A percentile compares a stretch with the other conserved stretches of the same genome.
Evolutionary conservation across 1,284 basidiomycete species (phyloP).

Genomic region (Somion occarium): DNA sequence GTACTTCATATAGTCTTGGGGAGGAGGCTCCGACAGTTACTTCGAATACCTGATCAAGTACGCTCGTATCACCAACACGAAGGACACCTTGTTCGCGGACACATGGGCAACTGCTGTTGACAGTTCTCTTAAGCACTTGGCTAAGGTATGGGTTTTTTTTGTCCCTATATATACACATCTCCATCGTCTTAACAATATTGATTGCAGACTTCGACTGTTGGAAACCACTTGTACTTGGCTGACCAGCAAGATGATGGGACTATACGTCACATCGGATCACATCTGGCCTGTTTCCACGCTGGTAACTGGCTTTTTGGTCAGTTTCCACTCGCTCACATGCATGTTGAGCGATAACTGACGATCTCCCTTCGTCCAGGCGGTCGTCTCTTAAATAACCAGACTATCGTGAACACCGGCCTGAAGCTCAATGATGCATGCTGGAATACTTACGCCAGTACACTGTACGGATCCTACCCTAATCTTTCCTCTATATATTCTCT

Average conservation of each 20-base stretch:
- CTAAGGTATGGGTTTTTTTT: slow-evolving; percentile 35
- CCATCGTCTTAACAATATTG: slow-evolving; percentile 1
- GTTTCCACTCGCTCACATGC: neutral
- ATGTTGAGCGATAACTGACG: neutral
- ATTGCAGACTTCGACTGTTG: slow-evolving; percentile 56
- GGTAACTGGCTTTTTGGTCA: slow-evolving; percentile 70
- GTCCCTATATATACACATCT: neutral
- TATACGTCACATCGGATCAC: slow-evolving; percentile 60
- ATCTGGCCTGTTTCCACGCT: slow-evolving; percentile 66
- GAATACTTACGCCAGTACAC: slow-evolving; percentile 71
- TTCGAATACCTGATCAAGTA: slow-evolving; percentile 78
- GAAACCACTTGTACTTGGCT: slow-evolving; percentile 54
- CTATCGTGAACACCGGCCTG: slow-evolving; percentile 59
- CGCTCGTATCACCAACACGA: slow-evolving; percentile 58
- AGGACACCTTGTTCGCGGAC: slow-evolving; percentile 54
- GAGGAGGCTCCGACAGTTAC: slow-evolving; percentile 65
- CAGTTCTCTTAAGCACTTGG: slow-evolving; percentile 54
- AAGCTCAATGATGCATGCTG: slow-evolving; percentile 64
- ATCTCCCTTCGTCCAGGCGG: slow-evolving; percentile 50
- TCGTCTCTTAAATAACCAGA: slow-evolving; percentile 58
- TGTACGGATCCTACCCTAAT: slow-evolving; percentile 35
- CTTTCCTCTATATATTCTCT: neutral
- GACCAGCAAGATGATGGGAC: slow-evolving; percentile 38
- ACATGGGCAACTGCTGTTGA: slow-evolving; percentile 68
- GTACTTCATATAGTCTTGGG: slow-evolving; percentile 48